These are phyloP conservation scores for Blastomyces emzantsi DNA, from an alignment of 2,329 filamentous ascomycete genomes.

Conservation along the genomic window DNA sequence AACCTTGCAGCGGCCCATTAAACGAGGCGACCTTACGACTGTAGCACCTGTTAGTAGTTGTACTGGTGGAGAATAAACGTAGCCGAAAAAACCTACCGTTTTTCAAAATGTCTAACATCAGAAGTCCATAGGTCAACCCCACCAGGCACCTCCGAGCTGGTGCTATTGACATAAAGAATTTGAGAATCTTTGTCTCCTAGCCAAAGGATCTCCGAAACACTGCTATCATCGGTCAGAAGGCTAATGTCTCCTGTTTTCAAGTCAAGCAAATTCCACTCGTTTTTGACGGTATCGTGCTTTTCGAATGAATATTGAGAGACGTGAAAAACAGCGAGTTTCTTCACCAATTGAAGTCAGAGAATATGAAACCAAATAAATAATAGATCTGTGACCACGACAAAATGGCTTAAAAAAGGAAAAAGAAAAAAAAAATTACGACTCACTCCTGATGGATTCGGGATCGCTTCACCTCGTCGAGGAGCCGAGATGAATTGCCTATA, in stretches of 20 bases:
- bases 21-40: conserved; percentile 34
- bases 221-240: conserved; percentile 55
- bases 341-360: conserved; percentile 9
- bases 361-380: background rate
- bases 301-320: conserved; percentile 73
- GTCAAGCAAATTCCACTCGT: conserved; percentile 60
- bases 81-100: conserved; percentile 21
- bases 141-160: conserved; percentile 33
- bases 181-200: conserved; percentile 57
- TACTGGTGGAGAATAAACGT: no score
- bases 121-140: conserved; percentile 34
- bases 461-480: conserved; percentile 29
- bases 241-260: conserved; percentile 57
- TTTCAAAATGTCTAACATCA: conserved; percentile 25
- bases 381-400: background rate
- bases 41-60: conserved; percentile 11
- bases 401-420: background rate
- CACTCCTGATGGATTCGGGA: conserved; percentile 35
- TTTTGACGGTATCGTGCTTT: conserved; percentile 53
- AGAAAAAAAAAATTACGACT: conserved; percentile 16
- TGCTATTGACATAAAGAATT: conserved; percentile 48
- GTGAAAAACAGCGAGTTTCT: conserved; percentile 42
- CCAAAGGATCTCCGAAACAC: conserved; percentile 67
- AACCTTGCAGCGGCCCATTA: conserved; percentile 30
- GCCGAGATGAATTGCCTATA: conserved; percentile 30